phyloP scores from a whole-genome alignment of 805 yeast species.

The Cephaloascus albidus region DNA sequence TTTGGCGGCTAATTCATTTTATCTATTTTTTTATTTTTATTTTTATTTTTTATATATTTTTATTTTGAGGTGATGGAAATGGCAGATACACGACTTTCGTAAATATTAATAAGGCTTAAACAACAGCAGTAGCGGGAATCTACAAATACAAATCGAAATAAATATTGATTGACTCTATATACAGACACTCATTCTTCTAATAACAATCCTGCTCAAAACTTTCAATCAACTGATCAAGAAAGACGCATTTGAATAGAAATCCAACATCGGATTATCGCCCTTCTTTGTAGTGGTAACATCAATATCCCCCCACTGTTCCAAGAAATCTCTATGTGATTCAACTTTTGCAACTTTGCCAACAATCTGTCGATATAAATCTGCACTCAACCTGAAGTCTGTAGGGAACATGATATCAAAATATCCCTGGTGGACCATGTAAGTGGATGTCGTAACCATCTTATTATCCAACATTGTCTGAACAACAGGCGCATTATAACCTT shows the following conservation, averaged over 20 bases:
- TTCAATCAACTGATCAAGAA: slow-evolving; percentile 38
- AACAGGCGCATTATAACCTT: slow-evolving; percentile 66
- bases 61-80: too few relatives aligned
- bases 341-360: slow-evolving; percentile 50
- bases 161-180: too few relatives aligned
- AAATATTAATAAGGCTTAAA: too few relatives aligned
- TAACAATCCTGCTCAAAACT: too few relatives aligned
- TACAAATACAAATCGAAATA: too few relatives aligned
- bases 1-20: too few relatives aligned
- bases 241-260: slow-evolving; percentile 66
- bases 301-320: slow-evolving; percentile 62
- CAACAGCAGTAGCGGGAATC: too few relatives aligned
- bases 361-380: slow-evolving; percentile 53
- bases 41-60: too few relatives aligned
- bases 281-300: slow-evolving; percentile 58
- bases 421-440: slow-evolving; percentile 81
- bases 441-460: slow-evolving; percentile 57
- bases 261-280: slow-evolving; percentile 82
- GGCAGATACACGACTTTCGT: too few relatives aligned
- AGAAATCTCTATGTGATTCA: slow-evolving; percentile 53
- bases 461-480: slow-evolving; percentile 69
- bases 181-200: too few relatives aligned
- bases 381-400: slow-evolving; percentile 59
- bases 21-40: too few relatives aligned
- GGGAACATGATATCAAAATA: slow-evolving; percentile 83